These are phyloP conservation scores for Ampelocalamus luodianensis DNA, from an alignment of 176 grass and related monocot genomes.

Conservation along the genomic window DNA sequence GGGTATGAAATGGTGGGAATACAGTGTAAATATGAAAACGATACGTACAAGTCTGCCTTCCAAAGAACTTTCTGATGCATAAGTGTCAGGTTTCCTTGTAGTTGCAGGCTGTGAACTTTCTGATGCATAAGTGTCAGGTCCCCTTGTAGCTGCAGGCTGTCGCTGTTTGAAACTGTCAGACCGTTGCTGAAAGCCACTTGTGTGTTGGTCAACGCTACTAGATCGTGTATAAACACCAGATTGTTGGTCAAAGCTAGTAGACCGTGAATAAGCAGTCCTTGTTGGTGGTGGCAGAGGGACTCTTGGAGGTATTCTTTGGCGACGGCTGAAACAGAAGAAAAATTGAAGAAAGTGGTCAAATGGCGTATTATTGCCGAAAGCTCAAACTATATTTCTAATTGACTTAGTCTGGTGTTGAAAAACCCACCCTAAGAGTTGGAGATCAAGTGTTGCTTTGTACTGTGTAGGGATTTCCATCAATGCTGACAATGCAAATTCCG, in stretches of 20 bases:
- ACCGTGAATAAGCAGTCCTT: slow-evolving; percentile 67
- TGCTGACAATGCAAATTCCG: slow-evolving; percentile 88
- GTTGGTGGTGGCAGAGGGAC: slow-evolving; percentile 67
- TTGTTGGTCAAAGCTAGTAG: slow-evolving; percentile 70
- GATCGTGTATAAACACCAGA: slow-evolving; percentile 74
- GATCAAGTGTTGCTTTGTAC: slow-evolving; percentile 95
- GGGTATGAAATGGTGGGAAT: not conserved
- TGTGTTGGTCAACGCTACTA: slow-evolving; percentile 68
- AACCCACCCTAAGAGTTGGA: slow-evolving; percentile 88
- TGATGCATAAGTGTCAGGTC: slow-evolving; percentile 46
- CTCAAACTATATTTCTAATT: slow-evolving; percentile 6
- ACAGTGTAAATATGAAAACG: not conserved
- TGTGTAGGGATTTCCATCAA: slow-evolving; percentile 97
- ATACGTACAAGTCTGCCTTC: slow-evolving; percentile 70
- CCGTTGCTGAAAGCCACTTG: slow-evolving; percentile 47
- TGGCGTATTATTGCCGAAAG: slow-evolving; percentile 4
- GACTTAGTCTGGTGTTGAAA: not conserved
- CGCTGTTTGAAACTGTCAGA: slow-evolving; percentile 54
- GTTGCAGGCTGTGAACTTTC: slow-evolving; percentile 56
- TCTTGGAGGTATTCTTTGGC: slow-evolving; percentile 67
- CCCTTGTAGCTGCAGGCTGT: slow-evolving; percentile 49
- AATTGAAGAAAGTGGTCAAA: slow-evolving; percentile 37
- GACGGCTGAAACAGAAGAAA: slow-evolving; percentile 60
- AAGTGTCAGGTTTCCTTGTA: slow-evolving; percentile 46
- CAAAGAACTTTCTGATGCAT: slow-evolving; percentile 35